Percentiles rank a stretch among this genome's conserved stretches.
These are phyloP conservation scores for Asterella californica DNA, from an alignment of 225 moss, liverwort and hornwort species.

Conservation along the genomic window DNA sequence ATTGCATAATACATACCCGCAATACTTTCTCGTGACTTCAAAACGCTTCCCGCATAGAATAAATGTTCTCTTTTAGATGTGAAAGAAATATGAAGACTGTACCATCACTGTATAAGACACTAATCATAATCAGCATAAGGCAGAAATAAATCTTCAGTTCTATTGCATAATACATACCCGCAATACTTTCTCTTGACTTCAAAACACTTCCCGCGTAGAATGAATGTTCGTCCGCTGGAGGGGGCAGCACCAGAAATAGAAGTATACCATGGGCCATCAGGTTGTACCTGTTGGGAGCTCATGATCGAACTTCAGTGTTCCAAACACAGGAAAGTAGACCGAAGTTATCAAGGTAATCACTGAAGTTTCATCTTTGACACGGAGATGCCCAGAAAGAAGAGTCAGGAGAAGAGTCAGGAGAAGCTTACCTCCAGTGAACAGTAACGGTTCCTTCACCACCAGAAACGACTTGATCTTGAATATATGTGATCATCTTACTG, in stretches of 20 bases:
- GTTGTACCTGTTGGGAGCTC: constrained; percentile 52
- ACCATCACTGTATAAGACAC: background rate
- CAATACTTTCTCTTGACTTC: constrained; percentile 63
- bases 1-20: constrained; percentile 41
- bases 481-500: constrained; percentile 49
- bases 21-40: constrained; percentile 62
- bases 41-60: constrained; percentile 39
- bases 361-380: background rate
- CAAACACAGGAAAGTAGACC: background rate
- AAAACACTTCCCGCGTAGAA: constrained; percentile 41
- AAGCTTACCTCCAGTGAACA: constrained; percentile 50
- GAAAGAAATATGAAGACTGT: background rate
- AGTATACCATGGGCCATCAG: constrained; percentile 89
- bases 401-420: background rate
- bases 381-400: background rate
- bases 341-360: background rate
- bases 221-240: constrained; percentile 43
- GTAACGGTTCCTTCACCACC: constrained; percentile 29
- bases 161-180: constrained; percentile 38
- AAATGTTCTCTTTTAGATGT: constrained; percentile 16
- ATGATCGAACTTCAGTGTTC: background rate
- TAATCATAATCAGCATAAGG: background rate
- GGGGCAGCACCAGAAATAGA: constrained; percentile 68
- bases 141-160: background rate
- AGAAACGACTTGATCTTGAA: constrained; percentile 61